phyloP scores from a whole-genome alignment of 2,329 filamentous ascomycete genomes.

The Epichloe gansuensis region DNA sequence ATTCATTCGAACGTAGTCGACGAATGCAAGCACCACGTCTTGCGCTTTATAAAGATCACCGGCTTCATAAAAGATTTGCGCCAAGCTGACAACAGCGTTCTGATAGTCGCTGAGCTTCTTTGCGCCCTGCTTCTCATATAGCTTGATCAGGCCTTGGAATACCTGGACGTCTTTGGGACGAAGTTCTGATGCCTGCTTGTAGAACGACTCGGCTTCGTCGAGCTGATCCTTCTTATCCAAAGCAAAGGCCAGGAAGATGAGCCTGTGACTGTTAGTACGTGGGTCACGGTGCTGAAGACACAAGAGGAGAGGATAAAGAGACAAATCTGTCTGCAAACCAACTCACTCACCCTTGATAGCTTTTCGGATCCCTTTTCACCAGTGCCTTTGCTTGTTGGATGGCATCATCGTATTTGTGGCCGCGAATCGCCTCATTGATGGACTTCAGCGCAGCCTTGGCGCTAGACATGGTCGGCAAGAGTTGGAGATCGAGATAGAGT shows the following conservation, averaged over 20 bases:
- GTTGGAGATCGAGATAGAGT: not conserved
- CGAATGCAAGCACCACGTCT: conserved; percentile 65
- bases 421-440: conserved; percentile 64
- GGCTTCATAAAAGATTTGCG: conserved; percentile 56
- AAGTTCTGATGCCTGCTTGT: conserved; percentile 56
- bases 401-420: conserved; percentile 67
- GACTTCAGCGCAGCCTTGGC: conserved; percentile 68
- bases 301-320: no score
- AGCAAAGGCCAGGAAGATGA: conserved; percentile 79
- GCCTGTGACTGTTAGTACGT: conserved; percentile 22
- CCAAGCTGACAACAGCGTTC: conserved; percentile 57
- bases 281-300: not conserved
- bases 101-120: conserved; percentile 63
- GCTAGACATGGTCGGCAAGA: conserved; percentile 29
- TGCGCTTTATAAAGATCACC: conserved; percentile 52
- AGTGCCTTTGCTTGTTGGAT: conserved; percentile 55
- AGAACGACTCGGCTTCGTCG: conserved; percentile 64
- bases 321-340: not conserved
- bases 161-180: conserved; percentile 69
- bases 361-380: conserved; percentile 59
- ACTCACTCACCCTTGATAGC: conserved; percentile 61
- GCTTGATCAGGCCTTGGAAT: conserved; percentile 77
- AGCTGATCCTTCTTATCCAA: conserved; percentile 61
- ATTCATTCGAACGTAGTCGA: conserved; percentile 57
- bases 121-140: conserved; percentile 67